Evolutionary conservation across 495 filamentous ascomycete genomes (phyloP), one percentile per base, ranked within the genome.

Genomic region (Evernia prunastri): DNA sequence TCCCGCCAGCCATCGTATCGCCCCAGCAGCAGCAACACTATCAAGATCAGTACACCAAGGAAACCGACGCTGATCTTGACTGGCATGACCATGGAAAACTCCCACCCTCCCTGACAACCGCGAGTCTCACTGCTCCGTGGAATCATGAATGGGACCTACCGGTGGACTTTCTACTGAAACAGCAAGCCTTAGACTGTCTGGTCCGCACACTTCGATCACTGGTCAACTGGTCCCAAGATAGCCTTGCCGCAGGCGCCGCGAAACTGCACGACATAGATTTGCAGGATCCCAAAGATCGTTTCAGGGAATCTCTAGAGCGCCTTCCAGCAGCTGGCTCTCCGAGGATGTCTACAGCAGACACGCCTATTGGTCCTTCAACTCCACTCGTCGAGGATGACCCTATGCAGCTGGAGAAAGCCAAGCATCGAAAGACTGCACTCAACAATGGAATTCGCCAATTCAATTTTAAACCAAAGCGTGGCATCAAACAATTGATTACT

Each of bases 401-500:
- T 3, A 89, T 82, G 51, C 86, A 97, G 70, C 80, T 99, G 37
- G 94, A 97, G 70, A 95, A 87, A 72, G 91, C 89, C 59, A 97
- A 97, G 78, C 89, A 91, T 65, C 82, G 87, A 49, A 99, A 99
- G 77, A 97, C 91, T 35, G 93, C 93, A 6, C 78, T 96, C 63
- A 87, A 85, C 47, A 92, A 95, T 67, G 91, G 88, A 1, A 87
- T 96, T 66, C 87, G 87, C 47, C 89, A 91, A 63, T 99, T 99
- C 79, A 99, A 99, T 72, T 97, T 90, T 81, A 99, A 99, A 72
- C 90, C 95, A 5, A 99, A 97, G 72, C 86, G 89, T 40, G 94
- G 94, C 15, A 84, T 99, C 71, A 96, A 96, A 73, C 73, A 86
- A 6, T 77, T 97, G 13, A 69, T 97, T 36, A 80, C 87, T 60